A percentile compares a stretch with the other conserved stretches of the same genome.
phyloP scores from a whole-genome alignment of 2,329 filamentous ascomycete species.

The Didymella sp. region DNA sequence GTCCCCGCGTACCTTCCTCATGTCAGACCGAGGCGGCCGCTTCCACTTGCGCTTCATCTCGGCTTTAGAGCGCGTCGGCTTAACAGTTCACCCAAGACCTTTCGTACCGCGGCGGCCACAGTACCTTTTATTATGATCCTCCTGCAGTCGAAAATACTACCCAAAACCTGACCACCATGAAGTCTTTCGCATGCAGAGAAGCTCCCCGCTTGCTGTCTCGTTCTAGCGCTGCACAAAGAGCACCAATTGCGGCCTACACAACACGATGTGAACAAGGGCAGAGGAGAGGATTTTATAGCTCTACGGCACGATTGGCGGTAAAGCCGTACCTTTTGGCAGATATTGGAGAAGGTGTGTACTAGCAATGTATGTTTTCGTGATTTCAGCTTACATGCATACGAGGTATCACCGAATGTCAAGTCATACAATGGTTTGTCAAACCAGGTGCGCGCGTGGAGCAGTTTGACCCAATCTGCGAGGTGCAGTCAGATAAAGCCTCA shows the following conservation, averaged over 20 bases:
- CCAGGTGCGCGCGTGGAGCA: slow-evolving; percentile 95
- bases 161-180: slow-evolving; percentile 35
- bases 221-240: slow-evolving; percentile 27
- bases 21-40: slow-evolving; percentile 23
- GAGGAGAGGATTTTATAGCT: slow-evolving; percentile 50
- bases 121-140: slow-evolving; percentile 37
- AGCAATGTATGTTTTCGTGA: neutral
- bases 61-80: slow-evolving; percentile 9
- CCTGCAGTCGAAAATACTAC: slow-evolving; percentile 19
- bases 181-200: slow-evolving; percentile 42
- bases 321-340: slow-evolving; percentile 85
- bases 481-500: slow-evolving; percentile 94
- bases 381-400: slow-evolving; percentile 19
- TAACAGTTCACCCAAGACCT: slow-evolving; percentile 15
- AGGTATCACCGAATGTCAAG: slow-evolving; percentile 98
- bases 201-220: slow-evolving; percentile 38
- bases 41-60: slow-evolving; percentile 1
- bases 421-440: slow-evolving; percentile 99
- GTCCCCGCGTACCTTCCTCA: slow-evolving; percentile 29
- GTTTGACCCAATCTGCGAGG: slow-evolving; percentile 97
- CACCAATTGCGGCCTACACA: slow-evolving; percentile 33
- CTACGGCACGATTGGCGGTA: slow-evolving; percentile 56
- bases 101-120: slow-evolving; percentile 26
- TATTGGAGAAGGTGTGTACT: slow-evolving; percentile 76
- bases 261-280: slow-evolving; percentile 34